Evolutionary conservation across 352 stramenopile species (phyloP), one percentile per base, ranked within the genome.

Genomic region (Pythium brachiatum): DNA sequence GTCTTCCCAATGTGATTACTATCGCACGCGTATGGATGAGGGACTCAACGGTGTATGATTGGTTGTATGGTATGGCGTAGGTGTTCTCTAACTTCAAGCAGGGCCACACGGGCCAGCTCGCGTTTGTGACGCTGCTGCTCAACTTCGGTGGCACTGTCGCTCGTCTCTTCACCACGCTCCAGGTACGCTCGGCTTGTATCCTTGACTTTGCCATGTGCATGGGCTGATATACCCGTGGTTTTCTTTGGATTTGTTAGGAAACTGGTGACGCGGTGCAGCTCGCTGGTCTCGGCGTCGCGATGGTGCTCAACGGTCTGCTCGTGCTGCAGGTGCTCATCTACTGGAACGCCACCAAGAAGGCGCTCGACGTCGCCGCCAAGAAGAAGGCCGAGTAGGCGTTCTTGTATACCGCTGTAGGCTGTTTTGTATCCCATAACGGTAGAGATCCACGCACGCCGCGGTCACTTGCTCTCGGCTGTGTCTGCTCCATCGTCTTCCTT

Each of bases 81-180:
- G 86, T 94, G 44, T 50, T 92, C 34, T 86, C 86, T 26, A 96
- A 96, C 74, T 94, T 94, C 62, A 90, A 94, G 60, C 86, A 96
- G 60, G 84, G 85, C 12, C 88, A 96, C 71, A 96, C 88, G 39
- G 88, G 88, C n/a, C 88, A 96, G 64, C 73, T 96, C 29, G 87
- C 88, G 43, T 78, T 96, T 20, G 78, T 96, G 50, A 96, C 88
- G 47, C 70, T 94, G 39, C 66, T 94, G 66, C 77, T 94, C 36
- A 96, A 94, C 68, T 78, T 95, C 62, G 84, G 69, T 15, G 88
- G 88, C 20, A 92, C 84, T 0, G 62, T 92, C 47, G 88, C 88
- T 34, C 83, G 88, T 1, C 74, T 96, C 54, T 96, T 96, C 68
- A 96, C 88, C 21, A 95, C 86, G 16, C 68, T 96, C 57, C 84